Evolutionary conservation across 129 eudicot genomes (phyloP), one percentile per base, ranked within the genome.

Genomic region (Saussurea involucrata): DNA sequence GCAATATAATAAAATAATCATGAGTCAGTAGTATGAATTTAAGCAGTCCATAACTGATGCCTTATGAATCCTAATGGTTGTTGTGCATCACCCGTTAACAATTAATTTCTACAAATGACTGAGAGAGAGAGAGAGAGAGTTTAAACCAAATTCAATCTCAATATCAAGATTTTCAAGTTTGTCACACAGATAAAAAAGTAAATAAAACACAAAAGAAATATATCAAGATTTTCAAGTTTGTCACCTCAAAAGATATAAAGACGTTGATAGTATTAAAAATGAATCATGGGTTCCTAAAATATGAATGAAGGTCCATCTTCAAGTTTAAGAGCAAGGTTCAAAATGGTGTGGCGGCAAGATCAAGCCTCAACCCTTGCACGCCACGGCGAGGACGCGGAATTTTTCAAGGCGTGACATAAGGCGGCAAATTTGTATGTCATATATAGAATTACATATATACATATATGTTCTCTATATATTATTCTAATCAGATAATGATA

Each of bases 101-200:
- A 36, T 36, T 42, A 9, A 37, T 24, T 10, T 60, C 34, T 63
- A 46, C 12, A 63, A 3, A 63, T 63, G 25, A 63, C 60, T 37
- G 63, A 63, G 36, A 18, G 57, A 63, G 15, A 58, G 34, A 42
- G 64, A 75, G 22, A 15, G 9, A 63, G n/a, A n/a, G n/a, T 25
- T 25, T 10, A 25, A 64, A 27, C 63, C 44, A 64, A 64, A 28
- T 37, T 37, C 27, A 10, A 25, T 24, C 24, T 40, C 13, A 27
- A 40, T 63, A 36, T 28, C 24, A 75, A 40, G 71, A 17, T 64
- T 75, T 64, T 0, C 29, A 75, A 13, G 79, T 64, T 75, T 25
- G 42, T 40, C 20, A 64, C 8, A 42, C 13, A 63, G n/a, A 75
- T 17, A 75, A 42, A 0, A 75, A 63, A 24, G 49, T 34, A 75